These are phyloP conservation scores for Pharnaceum exiguum DNA, from an alignment of 148 eudicot genomes.

Conservation along the genomic window DNA sequence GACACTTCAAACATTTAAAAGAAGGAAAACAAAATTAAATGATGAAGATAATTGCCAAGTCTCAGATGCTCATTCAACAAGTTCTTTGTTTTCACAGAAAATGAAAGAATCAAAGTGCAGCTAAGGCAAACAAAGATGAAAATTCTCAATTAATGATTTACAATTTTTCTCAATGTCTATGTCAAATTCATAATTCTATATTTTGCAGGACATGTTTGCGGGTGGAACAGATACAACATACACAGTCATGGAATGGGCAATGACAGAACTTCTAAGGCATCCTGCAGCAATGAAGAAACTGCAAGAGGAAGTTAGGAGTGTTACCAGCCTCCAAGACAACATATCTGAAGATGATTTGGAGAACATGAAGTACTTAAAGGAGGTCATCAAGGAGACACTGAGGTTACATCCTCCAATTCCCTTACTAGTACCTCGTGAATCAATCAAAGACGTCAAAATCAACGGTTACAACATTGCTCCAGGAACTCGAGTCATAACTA, in stretches of 20 bases:
- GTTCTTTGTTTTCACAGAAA: too few relatives aligned
- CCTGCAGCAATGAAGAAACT: slow-evolving; percentile 49
- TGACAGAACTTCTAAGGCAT: slow-evolving; percentile 68
- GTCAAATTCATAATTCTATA: background rate
- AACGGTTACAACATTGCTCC: slow-evolving; percentile 49
- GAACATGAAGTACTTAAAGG: slow-evolving; percentile 60
- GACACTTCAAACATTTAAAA: too few relatives aligned
- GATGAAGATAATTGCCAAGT: too few relatives aligned
- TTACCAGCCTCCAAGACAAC: slow-evolving; percentile 18
- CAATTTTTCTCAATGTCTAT: background rate
- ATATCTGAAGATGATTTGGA: slow-evolving; percentile 36
- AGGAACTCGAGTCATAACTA: slow-evolving; percentile 43
- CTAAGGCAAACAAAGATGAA: too few relatives aligned
- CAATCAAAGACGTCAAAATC: slow-evolving; percentile 42
- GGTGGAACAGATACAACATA: slow-evolving; percentile 72
- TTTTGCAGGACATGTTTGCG: slow-evolving; percentile 43
- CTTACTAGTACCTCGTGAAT: slow-evolving; percentile 39
- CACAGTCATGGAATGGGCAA: slow-evolving; percentile 54
- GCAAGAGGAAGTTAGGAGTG: slow-evolving; percentile 43
- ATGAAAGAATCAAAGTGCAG: too few relatives aligned
- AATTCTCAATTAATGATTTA: too few relatives aligned
- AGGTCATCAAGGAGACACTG: slow-evolving; percentile 53
- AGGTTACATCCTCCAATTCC: slow-evolving; percentile 66
- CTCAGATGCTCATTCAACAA: too few relatives aligned
- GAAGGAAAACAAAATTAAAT: too few relatives aligned